These are phyloP conservation scores for Ogataea angusta DNA, from an alignment of 805 yeast genomes.

Conservation along the genomic window DNA sequence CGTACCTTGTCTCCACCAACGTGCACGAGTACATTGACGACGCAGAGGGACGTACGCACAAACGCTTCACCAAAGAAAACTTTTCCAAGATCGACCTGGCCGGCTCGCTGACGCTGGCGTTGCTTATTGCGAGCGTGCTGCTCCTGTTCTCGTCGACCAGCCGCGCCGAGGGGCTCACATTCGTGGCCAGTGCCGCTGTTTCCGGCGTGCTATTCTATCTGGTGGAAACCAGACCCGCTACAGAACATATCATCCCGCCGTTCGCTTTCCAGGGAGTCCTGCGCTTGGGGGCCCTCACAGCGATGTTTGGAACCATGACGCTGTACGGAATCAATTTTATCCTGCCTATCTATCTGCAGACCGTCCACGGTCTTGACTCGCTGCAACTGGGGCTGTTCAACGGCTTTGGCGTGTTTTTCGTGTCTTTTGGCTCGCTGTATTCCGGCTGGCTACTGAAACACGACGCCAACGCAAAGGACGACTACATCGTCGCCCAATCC, in stretches of 20 bases:
- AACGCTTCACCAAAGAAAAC: slow-evolving; percentile 34
- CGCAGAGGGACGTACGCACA: slow-evolving; percentile 21
- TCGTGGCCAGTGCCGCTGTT: slow-evolving; percentile 11
- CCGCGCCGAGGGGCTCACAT: slow-evolving; percentile 9
- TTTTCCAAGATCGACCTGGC: slow-evolving; percentile 38
- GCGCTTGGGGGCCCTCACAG: slow-evolving; percentile 36
- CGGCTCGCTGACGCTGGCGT: slow-evolving; percentile 37
- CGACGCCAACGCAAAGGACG: slow-evolving; percentile 14
- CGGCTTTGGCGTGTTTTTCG: slow-evolving; percentile 38
- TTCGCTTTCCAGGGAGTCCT: slow-evolving; percentile 37
- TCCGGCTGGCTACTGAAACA: slow-evolving; percentile 36
- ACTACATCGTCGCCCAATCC: slow-evolving; percentile 20
- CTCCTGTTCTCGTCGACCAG: slow-evolving; percentile 31
- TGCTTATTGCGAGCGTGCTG: slow-evolving; percentile 34
- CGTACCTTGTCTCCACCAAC: slow-evolving; percentile 24
- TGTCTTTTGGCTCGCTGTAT: slow-evolving; percentile 38
- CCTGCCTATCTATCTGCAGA: slow-evolving; percentile 41
- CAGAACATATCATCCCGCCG: slow-evolving; percentile 41
- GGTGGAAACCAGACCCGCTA: slow-evolving; percentile 36
- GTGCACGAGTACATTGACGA: slow-evolving; percentile 33
- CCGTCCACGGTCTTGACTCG: slow-evolving; percentile 39
- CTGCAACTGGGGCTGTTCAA: slow-evolving; percentile 39
- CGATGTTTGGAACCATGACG: slow-evolving; percentile 38
- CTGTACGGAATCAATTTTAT: slow-evolving; percentile 36
- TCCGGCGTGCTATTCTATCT: slow-evolving; percentile 25